Percentiles rank a stretch among this genome's conserved stretches.
These are phyloP conservation scores for Alternaria conjuncta DNA, from an alignment of 2,329 filamentous ascomycete genomes.

Conservation along the genomic window DNA sequence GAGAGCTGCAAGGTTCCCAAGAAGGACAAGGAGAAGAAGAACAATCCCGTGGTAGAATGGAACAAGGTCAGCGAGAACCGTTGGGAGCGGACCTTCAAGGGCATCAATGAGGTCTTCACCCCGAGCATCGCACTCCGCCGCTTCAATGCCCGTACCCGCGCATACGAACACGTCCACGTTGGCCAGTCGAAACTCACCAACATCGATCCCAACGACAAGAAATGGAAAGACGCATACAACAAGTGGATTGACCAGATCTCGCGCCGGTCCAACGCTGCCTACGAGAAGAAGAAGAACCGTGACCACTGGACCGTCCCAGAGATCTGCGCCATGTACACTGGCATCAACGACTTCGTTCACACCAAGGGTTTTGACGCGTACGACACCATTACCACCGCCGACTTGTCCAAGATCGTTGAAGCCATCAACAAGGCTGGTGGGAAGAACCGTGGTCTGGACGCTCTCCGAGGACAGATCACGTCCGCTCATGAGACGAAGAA, in stretches of 20 bases:
- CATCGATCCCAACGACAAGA: slow-evolving; percentile 1
- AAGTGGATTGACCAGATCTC: slow-evolving; percentile 11
- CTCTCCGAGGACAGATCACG: background rate
- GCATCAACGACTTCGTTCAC: slow-evolving; percentile 2
- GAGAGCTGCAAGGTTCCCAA: background rate
- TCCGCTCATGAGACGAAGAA: slow-evolving; percentile 4
- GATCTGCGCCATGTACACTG: slow-evolving; percentile 7
- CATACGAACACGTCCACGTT: background rate
- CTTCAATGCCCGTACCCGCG: slow-evolving; percentile 4
- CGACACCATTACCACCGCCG: background rate
- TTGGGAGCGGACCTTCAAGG: background rate
- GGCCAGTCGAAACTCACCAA: background rate
- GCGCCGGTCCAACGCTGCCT: background rate
- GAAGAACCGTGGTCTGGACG: background rate
- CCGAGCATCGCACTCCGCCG: background rate
- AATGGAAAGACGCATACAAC: slow-evolving; percentile 3
- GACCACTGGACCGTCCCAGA: background rate
- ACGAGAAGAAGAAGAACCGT: background rate
- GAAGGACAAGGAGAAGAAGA: background rate
- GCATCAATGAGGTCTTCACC: background rate
- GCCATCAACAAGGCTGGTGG: background rate
- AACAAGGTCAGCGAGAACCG: background rate
- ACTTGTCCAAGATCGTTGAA: background rate
- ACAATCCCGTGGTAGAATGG: background rate
- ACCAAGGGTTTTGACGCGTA: slow-evolving; percentile 1